These are phyloP conservation scores for Colletotrichum gigasporum DNA, from an alignment of 2,329 filamentous ascomycete genomes.

Conservation along the genomic window DNA sequence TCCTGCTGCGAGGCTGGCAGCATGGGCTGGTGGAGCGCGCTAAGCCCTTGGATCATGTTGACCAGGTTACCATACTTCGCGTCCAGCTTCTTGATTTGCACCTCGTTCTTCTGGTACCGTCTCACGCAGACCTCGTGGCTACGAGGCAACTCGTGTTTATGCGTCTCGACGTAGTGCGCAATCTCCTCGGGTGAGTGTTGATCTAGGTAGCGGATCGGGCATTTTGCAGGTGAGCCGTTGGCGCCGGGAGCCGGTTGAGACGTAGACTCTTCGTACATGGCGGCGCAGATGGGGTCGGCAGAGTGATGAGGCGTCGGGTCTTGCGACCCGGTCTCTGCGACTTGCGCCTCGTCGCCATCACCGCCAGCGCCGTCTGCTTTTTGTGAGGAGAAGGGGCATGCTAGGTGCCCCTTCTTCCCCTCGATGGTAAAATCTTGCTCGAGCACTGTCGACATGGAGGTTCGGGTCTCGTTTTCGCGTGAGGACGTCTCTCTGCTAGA, in stretches of 20 bases:
- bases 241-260: constrained; percentile 61
- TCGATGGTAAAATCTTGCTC: constrained; percentile 92
- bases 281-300: constrained; percentile 70
- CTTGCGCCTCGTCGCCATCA: constrained; percentile 7
- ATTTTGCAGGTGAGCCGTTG: constrained; percentile 69
- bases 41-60: constrained; percentile 93
- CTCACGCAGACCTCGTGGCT: constrained; percentile 94
- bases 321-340: constrained; percentile 20
- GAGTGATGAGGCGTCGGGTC: constrained; percentile 59
- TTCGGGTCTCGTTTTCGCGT: constrained; percentile 54
- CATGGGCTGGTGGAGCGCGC: constrained; percentile 88
- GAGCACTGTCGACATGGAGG: constrained; percentile 72
- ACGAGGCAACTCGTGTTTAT: constrained; percentile 93
- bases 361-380: constrained; percentile 26
- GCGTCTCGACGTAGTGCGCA: constrained; percentile 90
- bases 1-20: constrained; percentile 70
- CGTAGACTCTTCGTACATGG: constrained; percentile 68
- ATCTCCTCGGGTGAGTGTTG: constrained; percentile 94
- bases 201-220: constrained; percentile 92
- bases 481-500: constrained; percentile 60
- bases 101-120: constrained; percentile 87
- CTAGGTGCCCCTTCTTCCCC: constrained; percentile 81
- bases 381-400: constrained; percentile 78
- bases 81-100: constrained; percentile 87
- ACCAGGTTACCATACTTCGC: constrained; percentile 93